Percentiles rank a stretch among this genome's conserved stretches.
phyloP scores from a whole-genome alignment of 2,329 filamentous ascomycete species.

The Penicillium sp. region DNA sequence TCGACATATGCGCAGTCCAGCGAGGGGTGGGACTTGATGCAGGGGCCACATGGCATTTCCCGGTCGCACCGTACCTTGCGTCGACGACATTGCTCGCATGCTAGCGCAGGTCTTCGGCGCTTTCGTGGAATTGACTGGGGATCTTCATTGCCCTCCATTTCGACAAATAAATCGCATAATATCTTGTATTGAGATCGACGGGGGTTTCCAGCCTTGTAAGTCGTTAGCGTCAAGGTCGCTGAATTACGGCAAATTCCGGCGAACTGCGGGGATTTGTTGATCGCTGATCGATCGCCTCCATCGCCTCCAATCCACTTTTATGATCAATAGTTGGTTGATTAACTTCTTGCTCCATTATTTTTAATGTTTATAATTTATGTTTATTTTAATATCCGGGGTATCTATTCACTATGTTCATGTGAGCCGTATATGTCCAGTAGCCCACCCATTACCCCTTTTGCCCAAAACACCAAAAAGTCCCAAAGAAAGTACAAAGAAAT shows the following conservation, averaged over 20 bases:
- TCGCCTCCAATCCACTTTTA: not conserved
- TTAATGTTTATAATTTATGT: not conserved
- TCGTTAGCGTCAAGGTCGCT: not conserved
- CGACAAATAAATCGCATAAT: not conserved
- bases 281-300: not conserved
- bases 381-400: not conserved
- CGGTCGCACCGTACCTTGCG: slow-evolving; percentile 33
- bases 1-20: slow-evolving; percentile 26
- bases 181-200: not conserved
- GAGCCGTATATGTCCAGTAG: not conserved
- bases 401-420: slow-evolving; percentile 6
- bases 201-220: not conserved
- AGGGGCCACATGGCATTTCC: slow-evolving; percentile 27
- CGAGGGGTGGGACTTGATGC: slow-evolving; percentile 20
- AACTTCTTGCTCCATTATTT: not conserved
- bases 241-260: slow-evolving; percentile 15
- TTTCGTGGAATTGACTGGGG: slow-evolving; percentile 16
- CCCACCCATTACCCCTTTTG: not conserved
- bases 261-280: not conserved
- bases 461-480: not conserved
- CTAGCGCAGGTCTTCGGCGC: slow-evolving; percentile 27
- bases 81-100: slow-evolving; percentile 30
- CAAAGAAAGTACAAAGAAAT: not conserved
- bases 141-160: not conserved
- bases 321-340: not conserved